phyloP scores from a whole-genome alignment of 202 grass and related monocot species.

The Saccharum hybrid region DNA sequence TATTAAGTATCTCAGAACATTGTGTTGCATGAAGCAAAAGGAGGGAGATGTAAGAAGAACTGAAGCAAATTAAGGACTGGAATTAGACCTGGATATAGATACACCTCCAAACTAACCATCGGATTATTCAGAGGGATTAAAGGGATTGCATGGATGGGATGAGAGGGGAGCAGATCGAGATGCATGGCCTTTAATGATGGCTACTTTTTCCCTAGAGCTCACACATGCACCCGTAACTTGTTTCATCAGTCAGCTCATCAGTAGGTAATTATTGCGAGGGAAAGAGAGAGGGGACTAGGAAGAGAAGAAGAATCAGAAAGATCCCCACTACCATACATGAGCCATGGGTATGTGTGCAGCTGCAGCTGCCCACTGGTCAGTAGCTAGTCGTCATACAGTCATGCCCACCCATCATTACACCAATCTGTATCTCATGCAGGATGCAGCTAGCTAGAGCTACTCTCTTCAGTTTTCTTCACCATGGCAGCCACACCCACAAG shows the following conservation, averaged over 20 bases:
- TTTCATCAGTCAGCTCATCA: slow-evolving; percentile 31
- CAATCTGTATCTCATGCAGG: slow-evolving; percentile 73
- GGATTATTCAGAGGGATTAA: slow-evolving; percentile 4
- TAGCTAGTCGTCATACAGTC: slow-evolving; percentile 42
- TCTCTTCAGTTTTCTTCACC: background rate
- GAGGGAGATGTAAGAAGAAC: background rate
- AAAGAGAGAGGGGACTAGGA: background rate
- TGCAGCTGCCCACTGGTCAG: slow-evolving; percentile 16
- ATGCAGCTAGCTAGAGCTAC: background rate
- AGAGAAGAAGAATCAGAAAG: slow-evolving; percentile 23
- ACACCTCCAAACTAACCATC: too few relatives aligned
- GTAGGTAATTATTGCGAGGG: slow-evolving; percentile 50
- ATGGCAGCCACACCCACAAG: slow-evolving; percentile 29
- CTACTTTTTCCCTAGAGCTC: slow-evolving; percentile 36
- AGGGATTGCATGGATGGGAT: slow-evolving; percentile 19
- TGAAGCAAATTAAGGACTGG: background rate
- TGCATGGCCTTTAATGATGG: slow-evolving; percentile 41
- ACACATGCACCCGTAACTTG: background rate
- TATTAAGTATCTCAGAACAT: background rate
- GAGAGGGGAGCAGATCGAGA: background rate
- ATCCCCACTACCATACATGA: slow-evolving; percentile 7
- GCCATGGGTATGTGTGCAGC: slow-evolving; percentile 48
- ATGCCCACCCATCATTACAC: slow-evolving; percentile 53
- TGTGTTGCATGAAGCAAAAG: background rate
- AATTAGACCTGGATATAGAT: too few relatives aligned